Evolutionary conservation across 1,139 yeast species (phyloP), one percentile per base, ranked within the genome.

Genomic region (Blastobotrys aristatus): DNA sequence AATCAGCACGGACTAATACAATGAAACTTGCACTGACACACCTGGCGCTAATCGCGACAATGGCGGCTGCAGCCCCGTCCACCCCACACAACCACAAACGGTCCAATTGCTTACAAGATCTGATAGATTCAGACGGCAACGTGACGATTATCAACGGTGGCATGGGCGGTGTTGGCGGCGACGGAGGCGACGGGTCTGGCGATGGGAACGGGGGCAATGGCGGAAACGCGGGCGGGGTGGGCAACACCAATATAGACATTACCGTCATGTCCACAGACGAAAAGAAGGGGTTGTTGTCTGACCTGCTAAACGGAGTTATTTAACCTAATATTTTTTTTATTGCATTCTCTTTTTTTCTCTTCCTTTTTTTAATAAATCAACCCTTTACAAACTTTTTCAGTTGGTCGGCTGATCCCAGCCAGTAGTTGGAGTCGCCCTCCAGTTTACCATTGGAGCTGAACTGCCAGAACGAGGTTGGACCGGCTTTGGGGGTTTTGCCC

Each of bases 301-400:
- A 17, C 6, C 22, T 37, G 31, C 17, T 30, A n/a, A 5, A 6
- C 33, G 33, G 27, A 10, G n/a, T n/a, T n/a, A n/a, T n/a, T n/a
- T n/a, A n/a, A n/a, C n/a, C n/a, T n/a, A n/a, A n/a, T n/a, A n/a
- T n/a, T n/a, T n/a, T n/a, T n/a, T n/a, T n/a, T n/a, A n/a, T n/a
- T n/a, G n/a, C n/a, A n/a, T n/a, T n/a, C n/a, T n/a, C n/a, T n/a
- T n/a, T n/a, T n/a, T n/a, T n/a, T n/a, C n/a, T 30, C 13, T 30
- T 30, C n/a, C 13, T 14, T n/a, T 14, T 30, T 14, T n/a, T 4
- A 17, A 3, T 20, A 34, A 34, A 10, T 22, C 22, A 37, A 26
- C 46, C 46, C 43, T 42, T 42, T 30, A 45, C 45, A 36, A 47
- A 47, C 34, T 43, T 44, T 4, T 11, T n/a, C 35, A 47, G 37